These are phyloP conservation scores for Sclerotinia subarctica DNA, from an alignment of 2,329 filamentous ascomycete species.

Conservation along the genomic window DNA sequence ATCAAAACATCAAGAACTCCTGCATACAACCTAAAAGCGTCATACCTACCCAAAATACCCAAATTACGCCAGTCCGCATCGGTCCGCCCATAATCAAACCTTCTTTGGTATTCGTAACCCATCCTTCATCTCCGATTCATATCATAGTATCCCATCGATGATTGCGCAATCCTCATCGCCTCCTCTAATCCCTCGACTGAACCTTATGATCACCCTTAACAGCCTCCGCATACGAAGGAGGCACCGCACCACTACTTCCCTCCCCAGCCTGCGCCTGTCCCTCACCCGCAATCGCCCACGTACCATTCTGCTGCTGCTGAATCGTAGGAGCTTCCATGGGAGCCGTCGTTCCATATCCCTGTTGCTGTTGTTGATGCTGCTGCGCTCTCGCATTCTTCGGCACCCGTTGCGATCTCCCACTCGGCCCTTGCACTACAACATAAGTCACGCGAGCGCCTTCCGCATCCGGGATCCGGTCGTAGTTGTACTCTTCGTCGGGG, in stretches of 20 bases:
- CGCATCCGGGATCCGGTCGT: slow-evolving; percentile 48
- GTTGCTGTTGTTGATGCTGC: slow-evolving; percentile 21
- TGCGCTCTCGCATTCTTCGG: slow-evolving; percentile 29
- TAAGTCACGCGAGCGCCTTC: slow-evolving; percentile 66
- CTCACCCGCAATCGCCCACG: slow-evolving; percentile 37
- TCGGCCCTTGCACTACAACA: slow-evolving; percentile 64
- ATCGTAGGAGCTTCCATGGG: slow-evolving; percentile 36
- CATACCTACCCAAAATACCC: background rate
- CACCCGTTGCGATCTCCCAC: slow-evolving; percentile 36
- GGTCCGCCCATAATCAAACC: background rate
- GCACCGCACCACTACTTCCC: slow-evolving; percentile 51
- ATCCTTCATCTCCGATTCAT: slow-evolving; percentile 7
- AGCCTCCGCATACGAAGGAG: slow-evolving; percentile 87
- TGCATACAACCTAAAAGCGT: background rate
- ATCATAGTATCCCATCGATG: background rate
- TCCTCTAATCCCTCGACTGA: slow-evolving; percentile 49
- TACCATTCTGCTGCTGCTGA: slow-evolving; percentile 37
- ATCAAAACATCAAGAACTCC: background rate
- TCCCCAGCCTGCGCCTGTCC: slow-evolving; percentile 41
- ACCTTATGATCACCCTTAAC: slow-evolving; percentile 90
- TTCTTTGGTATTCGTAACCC: background rate
- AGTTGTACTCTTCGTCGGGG: slow-evolving; percentile 74
- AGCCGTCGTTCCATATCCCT: slow-evolving; percentile 38
- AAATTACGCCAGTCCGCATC: background rate
- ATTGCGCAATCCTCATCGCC: background rate